Evolutionary conservation across 208 protist species (phyloP), one percentile per base, ranked within the genome.

Genomic region (Acanthamoeba triangularis): DNA sequence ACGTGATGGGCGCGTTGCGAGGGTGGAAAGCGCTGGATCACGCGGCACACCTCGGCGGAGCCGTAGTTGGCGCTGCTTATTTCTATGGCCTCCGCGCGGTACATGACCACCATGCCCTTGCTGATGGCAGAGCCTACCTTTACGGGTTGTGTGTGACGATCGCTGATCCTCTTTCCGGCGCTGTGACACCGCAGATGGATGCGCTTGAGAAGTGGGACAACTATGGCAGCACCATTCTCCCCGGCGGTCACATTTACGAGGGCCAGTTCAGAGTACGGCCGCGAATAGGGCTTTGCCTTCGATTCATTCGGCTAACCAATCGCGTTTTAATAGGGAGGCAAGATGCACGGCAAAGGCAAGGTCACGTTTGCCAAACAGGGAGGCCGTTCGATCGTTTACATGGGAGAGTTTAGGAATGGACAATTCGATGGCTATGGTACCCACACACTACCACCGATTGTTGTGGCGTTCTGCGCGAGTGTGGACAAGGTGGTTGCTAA

Each of bases 1-100:
- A 85, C 25, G 78, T 85, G 28, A 33, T 59, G 44, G 78, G 78
- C n/a, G 78, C 78, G 25, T 20, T 85, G 78, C 78, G 35, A 20
- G 78, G 78, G 11, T 85, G 78, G 78, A 10, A 59, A 23, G 47
- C 47, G 78, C 78, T 85, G 16, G 78, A 85, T 33, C 78, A 85
- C 30, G 78, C 78, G 41, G 78, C 78, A 6, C 78, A 85, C n/a
- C 78, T 85, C n/a, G 78, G 78, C 10, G 78, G 78, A 49, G 78
- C 47, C 28, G 78, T 35, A 30, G 78, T 85, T 13, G 78, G 78
- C 47, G 28, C 30, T 13, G 78, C 78, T 14, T 35, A 49, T n/a
- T 85, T 85, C n/a, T 85, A 85, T 33, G 78, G 44, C 30, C 78
- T 85, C 10, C 37, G 44, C 6, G 78, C 78, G 47, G 78, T 85